A percentile compares a stretch with the other conserved stretches of the same genome.
Evolutionary conservation across 2,329 filamentous ascomycete genomes (phyloP).

Genomic region (Cucurbitaria berberidis): DNA sequence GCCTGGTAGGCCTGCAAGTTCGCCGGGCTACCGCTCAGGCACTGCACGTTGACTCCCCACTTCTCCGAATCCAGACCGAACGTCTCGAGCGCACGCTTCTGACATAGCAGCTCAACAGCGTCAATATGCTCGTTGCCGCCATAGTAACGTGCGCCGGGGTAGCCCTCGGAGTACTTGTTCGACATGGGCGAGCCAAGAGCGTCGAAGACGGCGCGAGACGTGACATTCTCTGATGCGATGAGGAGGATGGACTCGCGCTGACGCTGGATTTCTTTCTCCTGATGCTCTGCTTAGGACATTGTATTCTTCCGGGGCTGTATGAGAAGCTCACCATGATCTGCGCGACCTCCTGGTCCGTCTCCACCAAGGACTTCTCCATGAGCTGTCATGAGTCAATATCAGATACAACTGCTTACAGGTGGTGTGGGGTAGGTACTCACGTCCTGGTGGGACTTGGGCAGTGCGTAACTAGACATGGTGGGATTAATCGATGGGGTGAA

Average conservation of each 20-base stretch:
- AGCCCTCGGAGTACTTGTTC: constrained; percentile 99
- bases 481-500: constrained; percentile 11
- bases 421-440: constrained; percentile 51
- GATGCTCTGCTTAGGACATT: constrained; percentile 23
- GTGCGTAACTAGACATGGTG: constrained; percentile 62
- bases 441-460: constrained; percentile 70
- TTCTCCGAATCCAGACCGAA: constrained; percentile 83
- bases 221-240: constrained; percentile 50
- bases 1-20: constrained; percentile 99
- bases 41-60: constrained; percentile 96
- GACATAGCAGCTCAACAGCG: constrained; percentile 84
- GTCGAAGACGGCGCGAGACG: constrained; percentile 48
- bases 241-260: constrained; percentile 94
- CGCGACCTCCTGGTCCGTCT: constrained; percentile 92
- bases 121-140: constrained; percentile 97
- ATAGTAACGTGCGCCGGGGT: constrained; percentile 95
- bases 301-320: neutral
- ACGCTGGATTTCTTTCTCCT: constrained; percentile 93
- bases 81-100: constrained; percentile 85
- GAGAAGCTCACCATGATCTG: constrained; percentile 83
- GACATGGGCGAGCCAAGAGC: constrained; percentile 62
- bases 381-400: constrained; percentile 66
- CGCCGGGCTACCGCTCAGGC: constrained; percentile 85
- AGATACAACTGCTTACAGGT: constrained; percentile 13
- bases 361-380: constrained; percentile 92